A percentile compares a stretch with the other conserved stretches of the same genome.
These are phyloP conservation scores for Blastomyces parvus DNA, from an alignment of 2,329 filamentous ascomycete species.

Conservation along the genomic window DNA sequence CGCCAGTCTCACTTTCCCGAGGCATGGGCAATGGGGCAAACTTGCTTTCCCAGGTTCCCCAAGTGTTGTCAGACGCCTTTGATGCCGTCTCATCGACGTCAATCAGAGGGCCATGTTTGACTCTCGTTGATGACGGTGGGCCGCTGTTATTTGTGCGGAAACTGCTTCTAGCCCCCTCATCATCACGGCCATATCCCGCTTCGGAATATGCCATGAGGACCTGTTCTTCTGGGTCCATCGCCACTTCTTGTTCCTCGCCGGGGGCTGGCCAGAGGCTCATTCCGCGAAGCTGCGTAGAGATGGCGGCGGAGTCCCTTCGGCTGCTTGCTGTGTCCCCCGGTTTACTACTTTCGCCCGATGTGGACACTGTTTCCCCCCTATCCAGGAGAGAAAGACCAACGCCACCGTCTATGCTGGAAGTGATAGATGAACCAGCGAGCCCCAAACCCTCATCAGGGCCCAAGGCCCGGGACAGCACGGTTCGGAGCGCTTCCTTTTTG, in stretches of 20 bases:
- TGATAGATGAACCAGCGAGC: slow-evolving; percentile 11
- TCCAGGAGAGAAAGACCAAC: slow-evolving; percentile 16
- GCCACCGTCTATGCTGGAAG: slow-evolving; percentile 19
- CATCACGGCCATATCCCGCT: not conserved
- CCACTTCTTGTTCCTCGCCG: slow-evolving; percentile 2
- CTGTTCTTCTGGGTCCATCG: slow-evolving; percentile 8
- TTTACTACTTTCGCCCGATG: slow-evolving; percentile 2
- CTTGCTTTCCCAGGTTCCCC: not conserved
- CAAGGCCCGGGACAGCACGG: slow-evolving; percentile 18
- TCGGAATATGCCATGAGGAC: slow-evolving; percentile 20
- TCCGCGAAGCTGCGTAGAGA: not conserved
- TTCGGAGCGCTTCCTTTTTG: slow-evolving; percentile 42
- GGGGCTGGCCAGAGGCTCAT: slow-evolving; percentile 22
- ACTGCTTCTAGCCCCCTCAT: not conserved
- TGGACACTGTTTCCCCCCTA: slow-evolving; percentile 11
- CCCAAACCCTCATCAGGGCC: not conserved
- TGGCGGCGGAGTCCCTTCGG: slow-evolving; percentile 5
- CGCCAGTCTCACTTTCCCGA: not conserved
- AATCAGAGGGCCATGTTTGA: not conserved
- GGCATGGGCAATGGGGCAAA: not conserved
- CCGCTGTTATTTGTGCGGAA: not conserved
- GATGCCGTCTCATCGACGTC: not conserved
- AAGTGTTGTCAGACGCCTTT: not conserved
- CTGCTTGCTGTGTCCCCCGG: slow-evolving; percentile 11
- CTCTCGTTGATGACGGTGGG: not conserved